These are phyloP conservation scores for Clitoria ternatea DNA, from an alignment of 306 rosid species.

Conservation along the genomic window DNA sequence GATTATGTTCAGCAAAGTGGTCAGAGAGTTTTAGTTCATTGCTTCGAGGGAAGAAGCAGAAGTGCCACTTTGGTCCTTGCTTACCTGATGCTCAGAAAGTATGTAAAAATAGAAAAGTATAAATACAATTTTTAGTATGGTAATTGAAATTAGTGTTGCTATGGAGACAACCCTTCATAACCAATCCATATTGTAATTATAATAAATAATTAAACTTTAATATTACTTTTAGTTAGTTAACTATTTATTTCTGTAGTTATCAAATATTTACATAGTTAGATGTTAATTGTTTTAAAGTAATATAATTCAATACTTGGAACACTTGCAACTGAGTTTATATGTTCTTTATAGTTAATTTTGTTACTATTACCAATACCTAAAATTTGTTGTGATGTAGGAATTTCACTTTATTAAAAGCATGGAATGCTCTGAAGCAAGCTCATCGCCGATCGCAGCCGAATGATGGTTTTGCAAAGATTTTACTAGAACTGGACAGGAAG, in stretches of 20 bases:
- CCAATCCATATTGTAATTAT: neutral
- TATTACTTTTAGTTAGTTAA: neutral
- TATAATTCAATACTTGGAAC: neutral
- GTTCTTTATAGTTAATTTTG: neutral
- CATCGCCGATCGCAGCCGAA: conserved; percentile 95
- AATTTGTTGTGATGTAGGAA: conserved; percentile 51
- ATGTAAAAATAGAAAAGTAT: conserved; percentile 37
- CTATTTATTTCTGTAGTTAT: neutral
- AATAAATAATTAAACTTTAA: neutral
- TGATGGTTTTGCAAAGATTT: conserved; percentile 76
- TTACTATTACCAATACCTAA: neutral
- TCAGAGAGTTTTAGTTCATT: conserved; percentile 80
- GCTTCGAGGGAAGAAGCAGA: conserved; percentile 95
- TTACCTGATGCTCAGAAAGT: conserved; percentile 83
- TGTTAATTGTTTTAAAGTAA: neutral
- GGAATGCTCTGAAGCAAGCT: conserved; percentile 69
- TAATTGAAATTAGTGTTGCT: neutral
- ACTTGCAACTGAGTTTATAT: neutral
- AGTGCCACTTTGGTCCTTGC: conserved; percentile 91
- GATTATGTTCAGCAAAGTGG: conserved; percentile 63
- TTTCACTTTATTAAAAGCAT: conserved; percentile 62
- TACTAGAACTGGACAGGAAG: conserved; percentile 55
- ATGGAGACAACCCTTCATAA: neutral
- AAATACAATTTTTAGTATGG: neutral
- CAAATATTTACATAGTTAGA: neutral